Conservation (phyloP, 179 eudicot genomes). For the Monotropa hypopitys region DNA sequence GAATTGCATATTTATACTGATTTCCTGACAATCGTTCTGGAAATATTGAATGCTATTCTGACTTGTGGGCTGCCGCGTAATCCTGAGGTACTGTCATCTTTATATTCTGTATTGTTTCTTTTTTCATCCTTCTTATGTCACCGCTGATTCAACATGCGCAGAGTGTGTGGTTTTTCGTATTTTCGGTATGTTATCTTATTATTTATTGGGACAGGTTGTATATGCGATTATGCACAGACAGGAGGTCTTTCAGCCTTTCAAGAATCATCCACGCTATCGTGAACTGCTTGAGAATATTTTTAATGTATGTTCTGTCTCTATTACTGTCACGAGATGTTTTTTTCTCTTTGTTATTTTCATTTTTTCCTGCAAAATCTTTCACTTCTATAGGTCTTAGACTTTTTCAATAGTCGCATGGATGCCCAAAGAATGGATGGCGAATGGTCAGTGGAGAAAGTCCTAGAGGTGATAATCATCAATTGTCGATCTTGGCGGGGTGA, state of each 20-base stretch:
- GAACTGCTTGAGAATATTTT: conserved; percentile 92
- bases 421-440: conserved; percentile 61
- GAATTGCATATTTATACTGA: conserved; percentile 90
- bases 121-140: not conserved
- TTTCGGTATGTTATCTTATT: conserved; percentile 1
- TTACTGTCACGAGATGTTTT: not conserved
- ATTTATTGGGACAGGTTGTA: conserved; percentile 52
- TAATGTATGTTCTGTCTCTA: conserved; percentile 39
- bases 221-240: conserved; percentile 94
- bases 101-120: not conserved
- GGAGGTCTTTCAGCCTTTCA: conserved; percentile 91
- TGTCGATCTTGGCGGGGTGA: conserved; percentile 94
- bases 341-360: not conserved
- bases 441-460: conserved; percentile 97
- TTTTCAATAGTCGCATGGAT: conserved; percentile 88
- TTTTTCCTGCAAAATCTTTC: not conserved
- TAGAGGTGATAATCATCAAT: conserved; percentile 56
- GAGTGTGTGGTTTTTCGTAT: not conserved
- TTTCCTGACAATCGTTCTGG: conserved; percentile 83
- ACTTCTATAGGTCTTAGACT: conserved; percentile 59
- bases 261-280: conserved; percentile 74
- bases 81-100: conserved; percentile 63
- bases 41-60: conserved; percentile 76
- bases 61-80: conserved; percentile 84
- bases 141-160: not conserved